Evolutionary conservation across 768 basidiomycete species (phyloP).

Genomic region (Rhizopogon rudus): DNA sequence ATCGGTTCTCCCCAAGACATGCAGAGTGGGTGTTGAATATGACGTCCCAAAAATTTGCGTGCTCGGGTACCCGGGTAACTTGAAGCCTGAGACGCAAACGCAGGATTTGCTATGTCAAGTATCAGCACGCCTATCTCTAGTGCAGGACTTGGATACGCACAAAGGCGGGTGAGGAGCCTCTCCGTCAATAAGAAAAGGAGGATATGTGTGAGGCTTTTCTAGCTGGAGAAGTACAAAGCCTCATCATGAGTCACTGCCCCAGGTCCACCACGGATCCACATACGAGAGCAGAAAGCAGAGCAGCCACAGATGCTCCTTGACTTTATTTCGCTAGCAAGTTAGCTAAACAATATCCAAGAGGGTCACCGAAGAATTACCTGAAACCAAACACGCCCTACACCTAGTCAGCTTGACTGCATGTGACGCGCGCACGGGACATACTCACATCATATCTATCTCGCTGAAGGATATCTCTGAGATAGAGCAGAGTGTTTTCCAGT

Average conservation of each 20-base stretch:
- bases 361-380: conserved; percentile 38
- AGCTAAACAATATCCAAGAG: not conserved
- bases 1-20: conserved; percentile 74
- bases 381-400: conserved; percentile 75
- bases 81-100: conserved; percentile 72
- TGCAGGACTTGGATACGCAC: conserved; percentile 33
- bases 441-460: conserved; percentile 64
- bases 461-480: conserved; percentile 52
- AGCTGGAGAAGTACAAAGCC: conserved; percentile 31
- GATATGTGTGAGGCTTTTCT: conserved; percentile 47
- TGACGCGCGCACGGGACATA: not conserved
- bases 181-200: conserved; percentile 59
- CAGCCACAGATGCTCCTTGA: conserved; percentile 78
- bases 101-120: conserved; percentile 56
- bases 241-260: conserved; percentile 1
- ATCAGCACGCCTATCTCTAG: not conserved
- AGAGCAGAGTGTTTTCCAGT: conserved; percentile 49
- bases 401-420: not conserved
- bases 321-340: conserved; percentile 28
- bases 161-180: conserved; percentile 70
- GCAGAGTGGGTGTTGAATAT: conserved; percentile 69
- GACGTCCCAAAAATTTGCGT: conserved; percentile 44
- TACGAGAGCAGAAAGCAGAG: conserved; percentile 64
- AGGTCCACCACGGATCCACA: conserved; percentile 16
- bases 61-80: conserved; percentile 40